These are phyloP conservation scores for Leccinum griseonigrum DNA, from an alignment of 1,284 basidiomycete genomes.

Conservation along the genomic window DNA sequence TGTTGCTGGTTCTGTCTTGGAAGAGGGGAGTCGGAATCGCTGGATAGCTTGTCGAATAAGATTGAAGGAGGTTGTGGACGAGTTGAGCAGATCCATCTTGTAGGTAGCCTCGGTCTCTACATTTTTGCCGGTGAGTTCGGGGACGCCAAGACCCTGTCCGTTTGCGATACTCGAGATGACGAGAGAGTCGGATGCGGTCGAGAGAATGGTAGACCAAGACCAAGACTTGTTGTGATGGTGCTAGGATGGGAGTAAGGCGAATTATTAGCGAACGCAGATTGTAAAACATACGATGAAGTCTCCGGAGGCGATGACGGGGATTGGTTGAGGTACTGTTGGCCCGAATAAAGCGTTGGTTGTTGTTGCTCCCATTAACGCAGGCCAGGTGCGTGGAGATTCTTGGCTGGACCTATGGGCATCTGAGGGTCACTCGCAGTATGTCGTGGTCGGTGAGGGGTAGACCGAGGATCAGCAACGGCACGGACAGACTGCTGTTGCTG, in stretches of 20 bases:
- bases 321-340: slow-evolving; percentile 81
- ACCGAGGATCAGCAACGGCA: slow-evolving; percentile 25
- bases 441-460: slow-evolving; percentile 25
- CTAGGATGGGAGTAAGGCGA: slow-evolving; percentile 43
- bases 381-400: slow-evolving; percentile 52
- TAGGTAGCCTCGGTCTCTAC: slow-evolving; percentile 93
- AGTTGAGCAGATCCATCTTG: slow-evolving; percentile 93
- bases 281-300: slow-evolving; percentile 66
- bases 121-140: slow-evolving; percentile 85
- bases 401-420: slow-evolving; percentile 33
- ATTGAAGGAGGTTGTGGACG: slow-evolving; percentile 79
- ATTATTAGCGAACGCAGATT: slow-evolving; percentile 52
- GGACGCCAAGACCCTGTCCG: slow-evolving; percentile 61
- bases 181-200: slow-evolving; percentile 67
- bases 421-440: slow-evolving; percentile 36
- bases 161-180: slow-evolving; percentile 62
- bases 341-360: slow-evolving; percentile 87
- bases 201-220: slow-evolving; percentile 49
- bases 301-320: slow-evolving; percentile 77
- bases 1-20: slow-evolving; percentile 48
- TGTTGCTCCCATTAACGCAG: slow-evolving; percentile 86
- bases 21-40: slow-evolving; percentile 78
- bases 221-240: slow-evolving; percentile 36
- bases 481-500: slow-evolving; percentile 47
- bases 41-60: slow-evolving; percentile 91